Conservation (phyloP, 305 asterid genomes). For the Lippia alba region DNA sequence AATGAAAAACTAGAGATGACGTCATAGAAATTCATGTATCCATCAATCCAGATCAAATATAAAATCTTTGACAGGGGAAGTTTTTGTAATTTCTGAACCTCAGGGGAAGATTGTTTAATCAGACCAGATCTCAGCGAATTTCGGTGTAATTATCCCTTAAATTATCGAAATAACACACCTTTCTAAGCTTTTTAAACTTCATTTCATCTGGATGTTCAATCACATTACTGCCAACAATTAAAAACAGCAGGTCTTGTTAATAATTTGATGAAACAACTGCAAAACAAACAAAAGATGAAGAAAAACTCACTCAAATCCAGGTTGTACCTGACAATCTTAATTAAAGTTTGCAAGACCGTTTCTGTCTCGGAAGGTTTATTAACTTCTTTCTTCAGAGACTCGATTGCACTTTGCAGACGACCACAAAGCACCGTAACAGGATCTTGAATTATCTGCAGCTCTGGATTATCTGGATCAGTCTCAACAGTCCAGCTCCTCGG, state of each 20-base stretch:
- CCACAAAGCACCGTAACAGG: conserved; percentile 64
- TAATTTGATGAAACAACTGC: conserved; percentile 18
- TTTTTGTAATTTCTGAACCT: no score
- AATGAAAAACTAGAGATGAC: no score
- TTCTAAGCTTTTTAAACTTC: conserved; percentile 83
- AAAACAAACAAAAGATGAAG: not conserved
- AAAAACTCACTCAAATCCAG: not conserved
- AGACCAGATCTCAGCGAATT: no score
- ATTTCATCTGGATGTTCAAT: conserved; percentile 79
- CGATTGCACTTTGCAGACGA: conserved; percentile 72
- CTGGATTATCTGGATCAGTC: conserved; percentile 70
- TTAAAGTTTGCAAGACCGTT: conserved; percentile 58
- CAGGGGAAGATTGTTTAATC: no score
- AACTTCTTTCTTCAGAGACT: conserved; percentile 67
- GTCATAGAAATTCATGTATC: no score
- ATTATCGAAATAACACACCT: conserved; percentile 46
- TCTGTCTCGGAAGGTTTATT: conserved; percentile 47
- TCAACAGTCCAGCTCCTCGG: conserved; percentile 36
- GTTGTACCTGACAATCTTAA: conserved; percentile 63
- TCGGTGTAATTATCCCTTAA: no score
- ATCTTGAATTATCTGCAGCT: conserved; percentile 81
- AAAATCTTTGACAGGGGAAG: no score
- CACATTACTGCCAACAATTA: conserved; percentile 68
- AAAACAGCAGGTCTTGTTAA: conserved; percentile 21
- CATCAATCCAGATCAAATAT: no score